Conservation (phyloP, 129 eudicot species). For the Pulicaria dysenterica region DNA sequence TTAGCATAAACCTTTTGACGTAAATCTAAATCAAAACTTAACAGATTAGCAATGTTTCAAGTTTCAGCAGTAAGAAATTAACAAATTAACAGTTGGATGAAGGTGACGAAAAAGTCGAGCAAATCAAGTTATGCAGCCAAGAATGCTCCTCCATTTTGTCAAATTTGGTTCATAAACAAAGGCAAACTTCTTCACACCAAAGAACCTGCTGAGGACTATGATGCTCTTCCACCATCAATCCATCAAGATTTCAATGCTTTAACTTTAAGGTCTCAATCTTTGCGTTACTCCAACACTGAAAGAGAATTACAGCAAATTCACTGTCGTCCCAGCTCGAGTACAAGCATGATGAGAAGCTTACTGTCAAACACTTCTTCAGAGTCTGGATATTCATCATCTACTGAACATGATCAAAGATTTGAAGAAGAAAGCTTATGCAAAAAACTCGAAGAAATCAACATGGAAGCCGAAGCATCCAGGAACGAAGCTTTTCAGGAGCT, state of each 20-base stretch:
- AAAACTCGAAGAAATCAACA: constrained; percentile 50
- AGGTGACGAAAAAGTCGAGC: constrained; percentile 59
- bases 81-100: constrained; percentile 48
- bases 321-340: constrained; percentile 19
- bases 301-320: constrained; percentile 28
- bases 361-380: constrained; percentile 38
- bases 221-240: constrained; percentile 21
- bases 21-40: no score
- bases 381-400: constrained; percentile 42
- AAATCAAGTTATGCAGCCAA: constrained; percentile 63
- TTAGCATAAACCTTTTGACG: no score
- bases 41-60: no score
- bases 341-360: constrained; percentile 25
- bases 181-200: constrained; percentile 65
- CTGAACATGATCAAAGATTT: constrained; percentile 39
- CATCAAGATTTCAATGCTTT: constrained; percentile 34
- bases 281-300: constrained; percentile 29
- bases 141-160: constrained; percentile 65
- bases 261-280: constrained; percentile 48
- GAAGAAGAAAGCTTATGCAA: constrained; percentile 50
- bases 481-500: constrained; percentile 54
- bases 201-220: constrained; percentile 46
- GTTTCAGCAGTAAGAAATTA: background rate
- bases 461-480: constrained; percentile 52
- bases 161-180: constrained; percentile 68